Percentiles rank a stretch among this genome's conserved stretches.
These are phyloP conservation scores for Ophiostoma himal-ulmi DNA, from an alignment of 2,329 filamentous ascomycete species.

Conservation along the genomic window DNA sequence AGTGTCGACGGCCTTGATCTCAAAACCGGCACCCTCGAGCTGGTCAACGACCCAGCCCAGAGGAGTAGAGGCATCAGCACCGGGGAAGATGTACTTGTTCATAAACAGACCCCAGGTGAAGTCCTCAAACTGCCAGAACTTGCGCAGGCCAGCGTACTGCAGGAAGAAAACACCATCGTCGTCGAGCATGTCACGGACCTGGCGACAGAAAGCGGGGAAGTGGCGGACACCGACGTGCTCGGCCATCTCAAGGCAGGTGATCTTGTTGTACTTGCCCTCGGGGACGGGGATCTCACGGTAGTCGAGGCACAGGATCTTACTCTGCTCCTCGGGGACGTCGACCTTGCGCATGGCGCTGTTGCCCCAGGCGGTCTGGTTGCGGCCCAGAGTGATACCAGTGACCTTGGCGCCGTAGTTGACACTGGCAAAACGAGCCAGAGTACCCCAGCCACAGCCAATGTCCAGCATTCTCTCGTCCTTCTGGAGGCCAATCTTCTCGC, in stretches of 20 bases:
- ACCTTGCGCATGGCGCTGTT: constrained; percentile 80
- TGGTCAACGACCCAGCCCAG: constrained; percentile 80
- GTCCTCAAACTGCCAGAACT: constrained; percentile 96
- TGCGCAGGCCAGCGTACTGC: constrained; percentile 89
- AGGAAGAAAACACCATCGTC: constrained; percentile 95
- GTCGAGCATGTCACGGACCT: constrained; percentile 92
- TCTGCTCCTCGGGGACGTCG: constrained; percentile 80
- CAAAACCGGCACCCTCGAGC: constrained; percentile 80
- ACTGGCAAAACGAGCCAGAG: constrained; percentile 85
- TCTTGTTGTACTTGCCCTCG: constrained; percentile 79
- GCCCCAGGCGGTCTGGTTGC: constrained; percentile 96
- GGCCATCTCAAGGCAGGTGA: constrained; percentile 96
- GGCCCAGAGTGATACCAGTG: constrained; percentile 86
- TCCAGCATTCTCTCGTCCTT: constrained; percentile 79
- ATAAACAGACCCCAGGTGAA: constrained; percentile 97
- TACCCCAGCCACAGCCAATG: constrained; percentile 97
- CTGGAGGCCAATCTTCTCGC: constrained; percentile 87
- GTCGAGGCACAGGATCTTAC: constrained; percentile 89
- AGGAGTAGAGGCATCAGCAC: constrained; percentile 90
- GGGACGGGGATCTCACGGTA: constrained; percentile 89
- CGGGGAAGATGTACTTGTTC: constrained; percentile 99
- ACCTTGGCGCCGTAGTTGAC: constrained; percentile 80
- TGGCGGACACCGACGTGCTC: constrained; percentile 96
- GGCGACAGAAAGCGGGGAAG: constrained; percentile 71
- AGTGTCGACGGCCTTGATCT: constrained; percentile 88